Percentiles rank a stretch among this genome's conserved stretches.
Evolutionary conservation across 208 protist species (phyloP).

Genomic region (Wallacemonas collosoma): DNA sequence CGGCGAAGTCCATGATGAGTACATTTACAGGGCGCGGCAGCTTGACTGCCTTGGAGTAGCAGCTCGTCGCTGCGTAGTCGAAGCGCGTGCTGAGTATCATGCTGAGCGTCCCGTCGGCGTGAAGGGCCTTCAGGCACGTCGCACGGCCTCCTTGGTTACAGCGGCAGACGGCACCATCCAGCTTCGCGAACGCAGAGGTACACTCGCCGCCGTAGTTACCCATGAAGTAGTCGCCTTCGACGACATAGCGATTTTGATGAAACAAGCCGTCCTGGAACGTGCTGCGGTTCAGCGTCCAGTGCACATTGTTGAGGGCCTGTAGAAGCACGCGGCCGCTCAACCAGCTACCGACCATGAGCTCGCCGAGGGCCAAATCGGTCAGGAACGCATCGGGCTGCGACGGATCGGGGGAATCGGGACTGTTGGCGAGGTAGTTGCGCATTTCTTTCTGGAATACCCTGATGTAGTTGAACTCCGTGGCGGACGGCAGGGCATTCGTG

Average conservation of each 20-base stretch:
- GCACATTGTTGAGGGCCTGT: conserved; percentile 16
- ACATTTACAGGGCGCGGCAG: conserved; percentile 14
- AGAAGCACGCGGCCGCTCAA: conserved; percentile 31
- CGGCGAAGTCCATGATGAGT: conserved; percentile 7
- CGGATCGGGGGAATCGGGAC: conserved; percentile 16
- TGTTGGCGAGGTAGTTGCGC: conserved; percentile 36
- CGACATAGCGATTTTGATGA: conserved; percentile 53
- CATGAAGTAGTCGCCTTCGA: conserved; percentile 50
- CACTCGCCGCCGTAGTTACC: conserved; percentile 60
- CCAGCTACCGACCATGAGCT: conserved; percentile 54
- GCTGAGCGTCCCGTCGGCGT: not conserved
- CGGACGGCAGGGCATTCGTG: conserved; percentile 33
- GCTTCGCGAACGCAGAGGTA: not conserved
- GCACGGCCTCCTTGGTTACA: conserved; percentile 53
- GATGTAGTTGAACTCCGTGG: conserved; percentile 28
- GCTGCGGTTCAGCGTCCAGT: conserved; percentile 11
- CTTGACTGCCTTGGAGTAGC: conserved; percentile 1
- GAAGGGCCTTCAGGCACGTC: conserved; percentile 25
- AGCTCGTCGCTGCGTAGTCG: conserved; percentile 7
- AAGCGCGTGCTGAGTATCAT: conserved; percentile 14
- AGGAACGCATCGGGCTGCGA: conserved; percentile 17
- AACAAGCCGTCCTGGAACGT: conserved; percentile 33
- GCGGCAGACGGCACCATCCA: conserved; percentile 33
- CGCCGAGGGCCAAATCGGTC: conserved; percentile 8
- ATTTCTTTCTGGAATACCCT: conserved; percentile 40